Percentiles rank a stretch among this genome's conserved stretches.
Evolutionary conservation across 768 basidiomycete genomes (phyloP).

Genomic region (Pholiota microspora): DNA sequence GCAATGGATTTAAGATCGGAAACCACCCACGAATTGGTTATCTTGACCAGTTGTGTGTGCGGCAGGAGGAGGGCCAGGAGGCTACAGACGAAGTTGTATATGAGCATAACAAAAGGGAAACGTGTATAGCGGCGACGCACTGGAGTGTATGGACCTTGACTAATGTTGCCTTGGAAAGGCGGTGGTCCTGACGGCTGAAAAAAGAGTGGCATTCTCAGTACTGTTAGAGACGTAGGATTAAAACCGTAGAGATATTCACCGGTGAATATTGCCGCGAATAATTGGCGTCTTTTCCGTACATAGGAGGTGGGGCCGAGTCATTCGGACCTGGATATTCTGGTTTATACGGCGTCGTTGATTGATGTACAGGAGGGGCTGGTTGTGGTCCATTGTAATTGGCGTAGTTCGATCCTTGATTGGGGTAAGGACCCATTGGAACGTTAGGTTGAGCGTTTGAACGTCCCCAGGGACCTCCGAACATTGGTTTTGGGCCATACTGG

Average conservation of each 20-base stretch:
- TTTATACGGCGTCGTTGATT: background rate
- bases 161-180: background rate
- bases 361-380: too few species aligned
- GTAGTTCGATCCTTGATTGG: background rate
- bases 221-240: background rate
- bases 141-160: background rate
- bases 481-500: background rate
- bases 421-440: background rate
- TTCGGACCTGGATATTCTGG: background rate
- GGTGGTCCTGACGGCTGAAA: background rate
- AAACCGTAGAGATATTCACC: background rate
- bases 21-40: background rate
- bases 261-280: background rate
- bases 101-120: background rate
- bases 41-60: conserved; percentile 1
- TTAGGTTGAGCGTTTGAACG: background rate
- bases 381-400: background rate
- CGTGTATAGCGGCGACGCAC: background rate
- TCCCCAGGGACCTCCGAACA: background rate
- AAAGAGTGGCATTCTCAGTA: background rate
- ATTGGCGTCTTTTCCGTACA: background rate
- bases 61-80: background rate
- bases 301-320: background rate
- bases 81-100: background rate
- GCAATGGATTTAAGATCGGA: background rate